Conservation (phyloP, 345 rosid species). For the Lagerstroemia speciosa region DNA sequence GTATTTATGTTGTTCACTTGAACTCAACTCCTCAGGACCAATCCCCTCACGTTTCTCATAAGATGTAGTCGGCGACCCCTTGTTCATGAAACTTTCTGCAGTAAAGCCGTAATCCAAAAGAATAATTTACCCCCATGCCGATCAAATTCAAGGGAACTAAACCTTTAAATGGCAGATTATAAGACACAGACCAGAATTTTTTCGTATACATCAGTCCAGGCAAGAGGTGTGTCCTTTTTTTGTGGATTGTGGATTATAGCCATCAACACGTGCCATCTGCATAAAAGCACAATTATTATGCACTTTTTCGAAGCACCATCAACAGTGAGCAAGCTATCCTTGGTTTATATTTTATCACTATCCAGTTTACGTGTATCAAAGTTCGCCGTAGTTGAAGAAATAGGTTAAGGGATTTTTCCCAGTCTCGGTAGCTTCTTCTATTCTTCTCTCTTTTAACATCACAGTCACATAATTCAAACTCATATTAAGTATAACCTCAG, state of each 20-base stretch:
- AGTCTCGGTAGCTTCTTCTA: neutral
- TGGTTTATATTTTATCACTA: neutral
- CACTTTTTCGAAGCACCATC: neutral
- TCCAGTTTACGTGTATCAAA: neutral
- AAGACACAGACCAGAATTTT: slow-evolving; percentile 19
- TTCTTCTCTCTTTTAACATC: neutral
- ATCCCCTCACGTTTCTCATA: slow-evolving; percentile 22
- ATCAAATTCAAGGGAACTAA: neutral
- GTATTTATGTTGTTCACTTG: slow-evolving; percentile 34
- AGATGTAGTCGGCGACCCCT: slow-evolving; percentile 22
- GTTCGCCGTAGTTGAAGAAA: neutral
- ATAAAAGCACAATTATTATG: slow-evolving; percentile 11
- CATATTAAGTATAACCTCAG: neutral
- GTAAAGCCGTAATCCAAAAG: too few relatives aligned
- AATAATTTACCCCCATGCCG: neutral
- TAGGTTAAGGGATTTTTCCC: neutral
- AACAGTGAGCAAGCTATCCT: neutral
- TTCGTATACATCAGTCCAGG: slow-evolving; percentile 68
- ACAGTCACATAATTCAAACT: neutral
- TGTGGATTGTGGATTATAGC: slow-evolving; percentile 41
- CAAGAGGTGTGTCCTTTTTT: slow-evolving; percentile 48
- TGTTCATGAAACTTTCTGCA: slow-evolving; percentile 45
- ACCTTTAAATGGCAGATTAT: slow-evolving; percentile 27
- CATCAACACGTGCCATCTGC: slow-evolving; percentile 71
- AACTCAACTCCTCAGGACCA: slow-evolving; percentile 27